Base-by-base conservation (phyloP, 2,329 filamentous ascomycete genomes). In the Fonsecaea multimorphosa region DNA sequence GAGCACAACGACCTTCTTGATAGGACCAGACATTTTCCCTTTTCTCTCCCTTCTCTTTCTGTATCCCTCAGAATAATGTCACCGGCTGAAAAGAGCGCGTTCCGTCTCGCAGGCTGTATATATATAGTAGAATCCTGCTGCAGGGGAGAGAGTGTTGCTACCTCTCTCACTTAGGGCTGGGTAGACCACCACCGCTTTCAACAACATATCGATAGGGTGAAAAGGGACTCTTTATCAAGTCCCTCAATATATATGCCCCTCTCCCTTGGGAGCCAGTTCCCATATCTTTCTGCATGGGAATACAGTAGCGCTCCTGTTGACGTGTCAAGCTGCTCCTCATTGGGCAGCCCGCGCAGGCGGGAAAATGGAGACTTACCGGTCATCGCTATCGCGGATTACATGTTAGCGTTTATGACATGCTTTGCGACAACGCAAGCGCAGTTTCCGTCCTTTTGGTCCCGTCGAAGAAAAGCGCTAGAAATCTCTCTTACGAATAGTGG, bases 1-100 rank as follows among this genome's bases (percentile, higher is more conserved):
- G 14, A 65, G 58, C 12, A 65, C 53, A 29, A 65, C 58, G 32
- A 65, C 40, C n/a, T 65, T 65, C 58, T 61, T 58, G 58, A 65
- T 61, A 7, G 63, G 36, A 12, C 40, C 44, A 14, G 58, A 38
- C 63, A 65, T 65, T 24, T n/a, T 40, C 14, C 11, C 4, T 14
- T 16, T 38, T 38, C 14, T 16, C 11, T 16, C 36, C 14, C 36
- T 22, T 44, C 40, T 44, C n/a, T 44, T 31, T 8, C 8, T 3
- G 29, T 31, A 3, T 31, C 38, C 6, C 38, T n/a, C 38, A n/a
- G 38, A 40, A 8, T 1, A 34, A 11, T n/a, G 2, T 40, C 38
- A 40, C 38, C 14, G n/a, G 29, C 29, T 31, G 29, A 8, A 31
- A 8, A 31, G 3, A 8, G 29, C 29, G 29, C 29, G 29, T 31